Conservation (phyloP, 2,329 filamentous ascomycete genomes). For the Phoma herbarum region DNA sequence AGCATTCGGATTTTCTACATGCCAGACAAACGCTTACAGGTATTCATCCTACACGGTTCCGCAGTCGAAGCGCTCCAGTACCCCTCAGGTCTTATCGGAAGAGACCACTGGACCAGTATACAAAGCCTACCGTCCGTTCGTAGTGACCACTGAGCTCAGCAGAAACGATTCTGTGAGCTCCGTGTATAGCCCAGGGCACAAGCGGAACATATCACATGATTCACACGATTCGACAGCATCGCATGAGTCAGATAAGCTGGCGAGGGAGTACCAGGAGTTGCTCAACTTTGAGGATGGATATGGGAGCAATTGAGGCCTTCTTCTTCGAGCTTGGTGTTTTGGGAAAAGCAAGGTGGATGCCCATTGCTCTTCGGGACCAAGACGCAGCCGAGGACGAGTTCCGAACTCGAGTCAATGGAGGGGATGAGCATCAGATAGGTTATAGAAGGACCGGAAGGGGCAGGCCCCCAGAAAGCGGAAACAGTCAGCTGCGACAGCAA, state of each 20-base stretch:
- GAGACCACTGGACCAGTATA: neutral
- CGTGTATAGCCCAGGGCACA: constrained; percentile 19
- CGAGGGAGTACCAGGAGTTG: constrained; percentile 39
- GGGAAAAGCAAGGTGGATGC: too few species aligned
- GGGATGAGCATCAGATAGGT: too few species aligned
- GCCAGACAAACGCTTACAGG: constrained; percentile 13
- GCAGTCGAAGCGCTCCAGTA: neutral
- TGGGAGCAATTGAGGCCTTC: constrained; percentile 3
- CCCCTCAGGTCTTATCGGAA: neutral
- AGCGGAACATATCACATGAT: constrained; percentile 23
- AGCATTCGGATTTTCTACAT: neutral
- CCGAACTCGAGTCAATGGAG: neutral
- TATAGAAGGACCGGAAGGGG: neutral
- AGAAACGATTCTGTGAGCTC: constrained; percentile 8
- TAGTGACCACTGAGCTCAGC: constrained; percentile 4
- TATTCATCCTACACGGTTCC: constrained; percentile 5
- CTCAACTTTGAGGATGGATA: constrained; percentile 35
- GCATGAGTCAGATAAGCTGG: constrained; percentile 33
- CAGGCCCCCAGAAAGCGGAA: too few species aligned
- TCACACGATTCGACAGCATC: constrained; percentile 25
- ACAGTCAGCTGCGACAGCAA: too few species aligned
- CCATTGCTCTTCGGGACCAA: too few species aligned
- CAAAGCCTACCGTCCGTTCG: constrained; percentile 15
- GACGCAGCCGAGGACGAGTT: neutral
- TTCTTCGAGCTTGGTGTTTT: neutral